Conservation (phyloP, 164 flowering plant species). For the Kingdonia uniflora region DNA sequence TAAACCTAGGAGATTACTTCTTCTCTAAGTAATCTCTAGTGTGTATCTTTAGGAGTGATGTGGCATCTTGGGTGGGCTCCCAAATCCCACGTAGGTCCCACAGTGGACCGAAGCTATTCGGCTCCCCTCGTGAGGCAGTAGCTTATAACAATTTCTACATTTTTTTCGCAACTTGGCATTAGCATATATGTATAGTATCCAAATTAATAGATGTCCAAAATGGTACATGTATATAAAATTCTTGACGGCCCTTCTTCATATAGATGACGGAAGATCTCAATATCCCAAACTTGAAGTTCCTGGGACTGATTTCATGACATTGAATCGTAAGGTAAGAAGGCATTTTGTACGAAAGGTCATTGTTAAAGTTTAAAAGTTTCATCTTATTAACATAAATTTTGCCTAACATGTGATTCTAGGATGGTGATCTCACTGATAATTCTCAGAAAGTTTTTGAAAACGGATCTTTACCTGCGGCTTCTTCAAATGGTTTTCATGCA, state of each 20-base stretch:
- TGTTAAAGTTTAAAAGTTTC: background rate
- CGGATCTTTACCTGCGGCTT: slow-evolving; percentile 20
- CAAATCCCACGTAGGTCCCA: no score
- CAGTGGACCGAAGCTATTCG: no score
- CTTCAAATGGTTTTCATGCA: slow-evolving; percentile 28
- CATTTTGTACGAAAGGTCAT: background rate
- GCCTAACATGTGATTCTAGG: slow-evolving; percentile 17
- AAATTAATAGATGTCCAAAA: no score
- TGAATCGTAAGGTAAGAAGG: slow-evolving; percentile 37
- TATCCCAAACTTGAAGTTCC: slow-evolving; percentile 67
- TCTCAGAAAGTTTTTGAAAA: slow-evolving; percentile 18
- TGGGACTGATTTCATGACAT: slow-evolving; percentile 42
- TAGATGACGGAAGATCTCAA: slow-evolving; percentile 58
- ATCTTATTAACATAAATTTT: background rate
- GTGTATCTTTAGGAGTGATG: no score
- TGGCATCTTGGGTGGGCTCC: no score
- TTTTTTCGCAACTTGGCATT: no score
- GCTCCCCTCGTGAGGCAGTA: no score
- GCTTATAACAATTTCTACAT: no score
- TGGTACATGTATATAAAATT: background rate
- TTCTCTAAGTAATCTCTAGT: no score
- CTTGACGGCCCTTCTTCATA: slow-evolving; percentile 9
- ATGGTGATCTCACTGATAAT: slow-evolving; percentile 17
- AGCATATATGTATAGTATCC: no score
- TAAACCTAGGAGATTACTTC: no score